Evolutionary conservation across 2,329 filamentous ascomycete species (phyloP), one percentile per base, ranked within the genome.

Genomic region (Diaporthe capsici): DNA sequence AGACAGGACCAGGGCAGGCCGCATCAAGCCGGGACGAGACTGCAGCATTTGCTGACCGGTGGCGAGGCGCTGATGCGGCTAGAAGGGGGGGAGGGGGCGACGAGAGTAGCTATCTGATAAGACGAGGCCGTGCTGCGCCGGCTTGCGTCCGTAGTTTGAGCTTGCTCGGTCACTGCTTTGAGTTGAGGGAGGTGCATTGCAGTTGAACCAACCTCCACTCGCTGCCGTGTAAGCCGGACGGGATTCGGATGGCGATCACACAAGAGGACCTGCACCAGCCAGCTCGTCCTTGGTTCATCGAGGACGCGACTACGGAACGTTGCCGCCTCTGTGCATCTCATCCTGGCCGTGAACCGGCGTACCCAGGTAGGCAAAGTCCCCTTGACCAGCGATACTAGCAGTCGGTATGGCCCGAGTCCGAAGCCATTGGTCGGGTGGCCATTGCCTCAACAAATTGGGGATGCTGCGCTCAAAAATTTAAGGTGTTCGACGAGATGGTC

Each of bases 201-300:
- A 47, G 49, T 53, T 22, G 49, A 68, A 31, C 63, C 25, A 3
- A 25, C 47, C n/a, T 39, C 65, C 31, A 68, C 47, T 31, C 47
- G 31, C 31, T 68, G 65, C 47, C 65, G 31, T 68, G 65, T 34
- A 68, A 68, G 47, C 65, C 65, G 47, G 47, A 25, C 65, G 47
- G 47, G 47, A 39, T 53, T 68, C 47, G 47, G 22, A 68, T 51
- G 65, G 65, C 65, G 47, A 68, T 68, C 65, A 68, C 65, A 68
- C 65, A 55, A 53, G 65, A 37, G 10, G 15, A 37, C 47, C n/a
- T 68, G 47, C 47, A 53, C 47, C 65, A 39, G n/a, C 25, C 47
- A 68, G 65, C 31, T 68, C 44, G 63, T 17, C 44, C 63, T 68
- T 53, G 65, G 44, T 51, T 25, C 25, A 39, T 63, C 7, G 39